Percentiles rank a stretch among this genome's conserved stretches.
These are phyloP conservation scores for Cladosporium sp. DNA, from an alignment of 2,329 filamentous ascomycete genomes.

Conservation along the genomic window DNA sequence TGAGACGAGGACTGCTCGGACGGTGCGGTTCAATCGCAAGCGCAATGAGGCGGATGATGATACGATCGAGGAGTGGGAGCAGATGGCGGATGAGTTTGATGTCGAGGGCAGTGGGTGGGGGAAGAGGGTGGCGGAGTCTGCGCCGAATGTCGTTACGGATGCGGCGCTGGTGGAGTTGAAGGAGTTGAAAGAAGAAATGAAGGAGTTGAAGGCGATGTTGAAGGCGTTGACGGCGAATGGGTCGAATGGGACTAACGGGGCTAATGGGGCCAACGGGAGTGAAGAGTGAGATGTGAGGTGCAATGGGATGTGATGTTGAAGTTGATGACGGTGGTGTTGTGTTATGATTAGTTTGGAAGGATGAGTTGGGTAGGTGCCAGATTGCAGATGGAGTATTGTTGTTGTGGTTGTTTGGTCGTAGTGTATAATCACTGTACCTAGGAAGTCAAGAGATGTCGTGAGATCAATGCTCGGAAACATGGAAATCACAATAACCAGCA, in stretches of 20 bases:
- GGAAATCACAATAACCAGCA: background rate
- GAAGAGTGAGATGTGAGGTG: background rate
- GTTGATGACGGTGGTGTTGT: background rate
- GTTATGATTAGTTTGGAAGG: background rate
- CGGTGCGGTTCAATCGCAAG: slow-evolving; percentile 64
- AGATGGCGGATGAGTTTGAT: slow-evolving; percentile 70
- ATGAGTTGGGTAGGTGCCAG: background rate
- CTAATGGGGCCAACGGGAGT: background rate
- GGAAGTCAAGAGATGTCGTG: background rate
- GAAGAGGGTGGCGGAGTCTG: slow-evolving; percentile 73
- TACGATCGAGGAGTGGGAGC: slow-evolving; percentile 88
- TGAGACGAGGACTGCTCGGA: slow-evolving; percentile 45
- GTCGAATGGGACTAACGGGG: background rate
- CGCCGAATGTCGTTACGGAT: slow-evolving; percentile 81
- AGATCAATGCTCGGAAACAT: background rate
- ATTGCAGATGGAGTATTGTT: background rate
- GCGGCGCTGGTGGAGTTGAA: slow-evolving; percentile 67
- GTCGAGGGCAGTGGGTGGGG: slow-evolving; percentile 84
- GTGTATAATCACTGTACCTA: background rate
- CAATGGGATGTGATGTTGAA: background rate
- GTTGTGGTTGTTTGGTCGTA: background rate
- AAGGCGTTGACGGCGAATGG: slow-evolving; percentile 21
- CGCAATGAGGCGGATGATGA: slow-evolving; percentile 90
- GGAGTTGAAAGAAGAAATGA: slow-evolving; percentile 48
- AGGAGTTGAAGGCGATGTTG: slow-evolving; percentile 47